Evolutionary conservation across 116 monocot genomes (phyloP).

Genomic region (Phalaenopsis hybrid): DNA sequence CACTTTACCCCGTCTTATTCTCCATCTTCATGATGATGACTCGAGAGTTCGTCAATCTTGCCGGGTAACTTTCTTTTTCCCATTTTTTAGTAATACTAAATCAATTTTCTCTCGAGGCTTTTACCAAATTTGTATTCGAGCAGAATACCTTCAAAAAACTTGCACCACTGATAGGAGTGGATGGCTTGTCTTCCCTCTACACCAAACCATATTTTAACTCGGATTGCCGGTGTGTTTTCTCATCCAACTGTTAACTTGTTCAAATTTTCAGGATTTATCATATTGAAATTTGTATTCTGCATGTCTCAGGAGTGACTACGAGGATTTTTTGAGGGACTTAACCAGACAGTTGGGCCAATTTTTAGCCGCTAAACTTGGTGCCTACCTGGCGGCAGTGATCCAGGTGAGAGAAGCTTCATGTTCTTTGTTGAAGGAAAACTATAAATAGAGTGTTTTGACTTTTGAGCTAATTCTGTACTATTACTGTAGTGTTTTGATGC

Average conservation of each 20-base stretch:
- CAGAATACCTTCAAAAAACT: conserved; percentile 67
- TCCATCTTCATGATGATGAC: conserved; percentile 93
- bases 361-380: conserved; percentile 48
- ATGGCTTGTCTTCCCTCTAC: conserved; percentile 47
- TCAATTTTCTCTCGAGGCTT: conserved; percentile 9
- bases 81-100: not conserved
- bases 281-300: not conserved
- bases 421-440: not conserved
- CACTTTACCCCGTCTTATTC: conserved; percentile 70
- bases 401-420: conserved; percentile 37
- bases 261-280: conserved; percentile 1
- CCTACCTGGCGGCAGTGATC: conserved; percentile 64
- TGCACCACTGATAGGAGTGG: conserved; percentile 59
- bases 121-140: conserved; percentile 4
- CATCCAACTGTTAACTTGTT: not conserved
- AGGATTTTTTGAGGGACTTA: conserved; percentile 81
- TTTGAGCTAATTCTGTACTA: not conserved
- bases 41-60: conserved; percentile 71
- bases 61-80: conserved; percentile 41
- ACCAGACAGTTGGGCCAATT: conserved; percentile 57
- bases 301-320: conserved; percentile 66
- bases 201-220: conserved; percentile 62
- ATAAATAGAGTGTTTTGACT: not conserved
- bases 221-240: conserved; percentile 51
- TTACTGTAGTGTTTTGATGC: conserved; percentile 73